Percentiles rank a stretch among this genome's conserved stretches.
Evolutionary conservation across 805 yeast genomes (phyloP).

Genomic region (Saccharomycopsis lassenensis): DNA sequence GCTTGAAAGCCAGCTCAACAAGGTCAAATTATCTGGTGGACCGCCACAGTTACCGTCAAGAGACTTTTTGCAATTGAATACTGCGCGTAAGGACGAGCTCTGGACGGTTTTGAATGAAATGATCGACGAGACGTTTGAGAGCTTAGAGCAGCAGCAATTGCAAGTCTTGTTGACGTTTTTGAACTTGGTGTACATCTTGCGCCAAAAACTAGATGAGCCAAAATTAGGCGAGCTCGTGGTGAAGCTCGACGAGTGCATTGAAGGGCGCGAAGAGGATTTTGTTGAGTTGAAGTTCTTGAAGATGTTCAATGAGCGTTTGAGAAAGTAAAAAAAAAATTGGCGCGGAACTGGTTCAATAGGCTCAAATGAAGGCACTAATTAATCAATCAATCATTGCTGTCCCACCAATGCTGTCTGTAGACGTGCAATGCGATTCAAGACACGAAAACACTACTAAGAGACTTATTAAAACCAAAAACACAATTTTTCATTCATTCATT

Average conservation of each 20-base stretch:
- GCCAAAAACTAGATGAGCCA: constrained; percentile 23
- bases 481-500: too few species aligned
- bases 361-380: too few species aligned
- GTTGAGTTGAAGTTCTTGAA: constrained; percentile 1
- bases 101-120: constrained; percentile 31
- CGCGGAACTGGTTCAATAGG: too few species aligned
- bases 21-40: background rate
- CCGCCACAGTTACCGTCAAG: background rate
- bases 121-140: constrained; percentile 28
- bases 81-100: constrained; percentile 32
- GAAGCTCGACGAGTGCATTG: background rate
- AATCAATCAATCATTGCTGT: too few species aligned
- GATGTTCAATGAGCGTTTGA: constrained; percentile 10
- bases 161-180: constrained; percentile 43
- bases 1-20: constrained; percentile 4
- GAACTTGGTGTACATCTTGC: constrained; percentile 37
- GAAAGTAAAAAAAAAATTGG: too few species aligned
- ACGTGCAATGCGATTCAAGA: too few species aligned
- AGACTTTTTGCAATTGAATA: constrained; percentile 32
- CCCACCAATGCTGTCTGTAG: too few species aligned
- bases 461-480: too few species aligned
- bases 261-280: background rate
- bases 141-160: constrained; percentile 20
- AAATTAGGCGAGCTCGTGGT: constrained; percentile 25
- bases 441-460: too few species aligned